Conservation (phyloP, 108 stramenopile species). For the Skeletonema tropicum region DNA sequence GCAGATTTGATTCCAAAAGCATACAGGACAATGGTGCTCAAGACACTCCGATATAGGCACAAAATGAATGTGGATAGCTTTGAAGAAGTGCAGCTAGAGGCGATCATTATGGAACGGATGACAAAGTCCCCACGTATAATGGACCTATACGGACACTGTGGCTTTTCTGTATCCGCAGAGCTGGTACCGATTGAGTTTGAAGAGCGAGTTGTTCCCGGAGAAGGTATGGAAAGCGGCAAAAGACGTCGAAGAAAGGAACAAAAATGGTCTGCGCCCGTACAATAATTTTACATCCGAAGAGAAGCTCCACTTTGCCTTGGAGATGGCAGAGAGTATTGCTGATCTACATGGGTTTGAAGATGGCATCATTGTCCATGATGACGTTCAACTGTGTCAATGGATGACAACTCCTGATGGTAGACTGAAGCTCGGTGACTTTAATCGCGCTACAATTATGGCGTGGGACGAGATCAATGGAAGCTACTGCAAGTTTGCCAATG, state of each 20-base stretch:
- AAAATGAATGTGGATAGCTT: constrained; percentile 14
- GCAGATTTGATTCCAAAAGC: constrained; percentile 28
- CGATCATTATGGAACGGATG: constrained; percentile 74
- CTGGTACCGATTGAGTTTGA: constrained; percentile 64
- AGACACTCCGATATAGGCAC: constrained; percentile 55
- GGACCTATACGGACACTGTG: constrained; percentile 76
- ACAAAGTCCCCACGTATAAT: constrained; percentile 66
- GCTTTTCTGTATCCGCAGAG: constrained; percentile 59
- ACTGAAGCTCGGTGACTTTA: constrained; percentile 82
- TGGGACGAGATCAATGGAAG: constrained; percentile 54
- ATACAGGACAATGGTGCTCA: constrained; percentile 46
- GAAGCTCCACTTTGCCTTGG: constrained; percentile 66
- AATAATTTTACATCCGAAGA: constrained; percentile 65
- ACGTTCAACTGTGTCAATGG: constrained; percentile 86
- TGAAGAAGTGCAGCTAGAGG: constrained; percentile 53
- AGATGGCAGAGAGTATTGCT: constrained; percentile 75
- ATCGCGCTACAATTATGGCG: constrained; percentile 68
- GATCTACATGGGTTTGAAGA: constrained; percentile 72
- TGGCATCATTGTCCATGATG: constrained; percentile 76
- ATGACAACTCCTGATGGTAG: constrained; percentile 58
- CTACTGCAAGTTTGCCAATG: constrained; percentile 78
- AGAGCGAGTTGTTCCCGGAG: constrained; percentile 49
- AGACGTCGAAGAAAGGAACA: constrained; percentile 52
- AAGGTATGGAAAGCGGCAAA: constrained; percentile 36
- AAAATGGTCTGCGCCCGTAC: constrained; percentile 49